Percentiles rank a stretch among this genome's conserved stretches.
phyloP scores from a whole-genome alignment of 805 yeast species.

The Metschnikowia hibisci region DNA sequence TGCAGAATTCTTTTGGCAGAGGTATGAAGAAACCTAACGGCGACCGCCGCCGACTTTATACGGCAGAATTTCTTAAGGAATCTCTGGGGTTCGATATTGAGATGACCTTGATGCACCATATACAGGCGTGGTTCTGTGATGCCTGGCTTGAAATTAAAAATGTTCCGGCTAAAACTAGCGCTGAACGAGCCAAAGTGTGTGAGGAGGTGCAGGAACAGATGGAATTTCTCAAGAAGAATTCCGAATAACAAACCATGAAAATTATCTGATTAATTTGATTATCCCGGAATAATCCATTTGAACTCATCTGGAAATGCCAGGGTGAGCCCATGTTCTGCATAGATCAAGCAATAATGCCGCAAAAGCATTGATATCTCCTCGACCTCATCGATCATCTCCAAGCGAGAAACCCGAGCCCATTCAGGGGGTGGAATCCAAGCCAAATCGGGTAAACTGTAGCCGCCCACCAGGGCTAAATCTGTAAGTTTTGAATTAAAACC shows the following conservation, averaged over 20 bases:
- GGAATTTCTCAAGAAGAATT: slow-evolving; percentile 11
- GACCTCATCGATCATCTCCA: slow-evolving; percentile 71
- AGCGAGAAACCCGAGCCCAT: slow-evolving; percentile 39
- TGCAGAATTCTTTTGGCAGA: slow-evolving; percentile 24
- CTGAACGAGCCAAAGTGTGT: slow-evolving; percentile 24
- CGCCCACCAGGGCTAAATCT: slow-evolving; percentile 44
- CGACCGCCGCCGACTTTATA: slow-evolving; percentile 27
- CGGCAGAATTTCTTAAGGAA: slow-evolving; percentile 23
- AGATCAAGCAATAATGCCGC: slow-evolving; percentile 52
- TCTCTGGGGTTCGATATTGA: slow-evolving; percentile 28
- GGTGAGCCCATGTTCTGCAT: slow-evolving; percentile 11
- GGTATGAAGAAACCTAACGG: slow-evolving; percentile 23
- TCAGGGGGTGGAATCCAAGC: slow-evolving; percentile 46
- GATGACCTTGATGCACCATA: slow-evolving; percentile 23
- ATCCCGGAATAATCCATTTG: not conserved
- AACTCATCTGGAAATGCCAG: slow-evolving; percentile 4
- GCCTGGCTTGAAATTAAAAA: slow-evolving; percentile 18
- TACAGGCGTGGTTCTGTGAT: slow-evolving; percentile 30
- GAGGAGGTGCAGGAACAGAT: slow-evolving; percentile 23
- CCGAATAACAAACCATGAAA: not conserved
- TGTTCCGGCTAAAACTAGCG: slow-evolving; percentile 21
- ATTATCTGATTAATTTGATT: not conserved
- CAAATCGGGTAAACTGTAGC: slow-evolving; percentile 24
- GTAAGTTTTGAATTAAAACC: slow-evolving; percentile 37
- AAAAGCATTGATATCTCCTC: slow-evolving; percentile 65